Base-by-base conservation (phyloP, 306 rosid genomes). In the Cucumis melo region DNA sequence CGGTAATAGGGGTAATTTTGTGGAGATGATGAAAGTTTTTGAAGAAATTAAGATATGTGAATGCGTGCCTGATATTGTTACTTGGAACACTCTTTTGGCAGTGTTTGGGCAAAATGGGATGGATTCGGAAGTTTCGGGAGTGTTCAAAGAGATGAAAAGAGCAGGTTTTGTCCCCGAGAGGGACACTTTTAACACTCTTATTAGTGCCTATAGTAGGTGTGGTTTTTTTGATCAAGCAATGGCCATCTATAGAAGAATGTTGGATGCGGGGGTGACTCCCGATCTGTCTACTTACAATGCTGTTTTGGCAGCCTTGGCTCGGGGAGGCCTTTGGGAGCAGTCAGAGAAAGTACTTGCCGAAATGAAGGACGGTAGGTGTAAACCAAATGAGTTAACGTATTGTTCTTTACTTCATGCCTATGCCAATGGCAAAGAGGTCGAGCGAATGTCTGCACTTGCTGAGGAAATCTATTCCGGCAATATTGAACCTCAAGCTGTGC, bases 121-220 rank as follows among this genome's bases (percentile, higher is more conserved):
- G 97, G 93, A 89, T 74, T 83, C 88, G 0, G 92, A 94, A 75
- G 92, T 94, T 29, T 90, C 97, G 0, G 91, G 91, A 73, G 92
- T 91, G 36, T 94, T 91, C 78, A 88, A 83, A 82, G 97, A 94
- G 83, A 87, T 94, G 96, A 90, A 91, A 85, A 90, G 97, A 81
- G 96, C 98, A 17, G 98, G 98, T 50, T 94, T 94, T 88, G 89
- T 91, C 48, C 91, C 97, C 0, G 96, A 94, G 84, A 86, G 96
- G 85, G 96, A 91, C 80, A 91, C 98, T 58, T 91, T 90, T 79
- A 91, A 94, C 81, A 91, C 94, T 24, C 81, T 94, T 8, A 90
- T 94, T 53, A 83, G 98, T 85, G 93, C 97, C 21, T 94, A 91
- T 84, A 94, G 95, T 86, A 83, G 95, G 60, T 94, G 98, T 68